phyloP scores from a whole-genome alignment of 2,329 filamentous ascomycete genomes.

The Sporothrix protearum region DNA sequence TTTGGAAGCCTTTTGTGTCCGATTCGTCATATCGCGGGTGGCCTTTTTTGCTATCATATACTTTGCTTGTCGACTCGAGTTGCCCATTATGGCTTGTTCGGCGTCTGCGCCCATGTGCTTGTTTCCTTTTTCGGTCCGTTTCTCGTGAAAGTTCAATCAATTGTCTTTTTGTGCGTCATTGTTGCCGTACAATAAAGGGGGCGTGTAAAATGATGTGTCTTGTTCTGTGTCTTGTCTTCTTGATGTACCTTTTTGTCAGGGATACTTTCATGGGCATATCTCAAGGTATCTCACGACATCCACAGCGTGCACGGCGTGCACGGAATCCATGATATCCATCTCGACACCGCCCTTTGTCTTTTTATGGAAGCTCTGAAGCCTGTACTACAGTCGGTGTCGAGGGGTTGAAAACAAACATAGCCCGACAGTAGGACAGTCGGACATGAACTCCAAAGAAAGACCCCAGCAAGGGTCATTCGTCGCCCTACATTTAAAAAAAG shows the following conservation, averaged over 20 bases:
- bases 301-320: background rate
- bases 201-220: background rate
- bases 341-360: background rate
- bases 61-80: background rate
- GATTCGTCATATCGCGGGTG: background rate
- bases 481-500: background rate
- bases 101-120: background rate
- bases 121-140: background rate
- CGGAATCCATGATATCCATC: background rate
- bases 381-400: conserved; percentile 4
- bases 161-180: background rate
- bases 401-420: background rate
- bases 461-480: background rate
- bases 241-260: background rate
- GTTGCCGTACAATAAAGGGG: background rate
- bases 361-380: background rate
- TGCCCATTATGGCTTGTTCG: background rate
- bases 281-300: background rate
- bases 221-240: background rate
- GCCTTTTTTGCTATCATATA: background rate
- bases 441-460: background rate
- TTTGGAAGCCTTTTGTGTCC: background rate
- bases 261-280: background rate
- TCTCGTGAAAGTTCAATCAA: background rate
- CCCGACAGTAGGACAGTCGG: background rate